Percentiles rank a stretch among this genome's conserved stretches.
These are phyloP conservation scores for Ophiostoma sp. DNA, from an alignment of 2,329 filamentous ascomycete genomes.

Conservation along the genomic window DNA sequence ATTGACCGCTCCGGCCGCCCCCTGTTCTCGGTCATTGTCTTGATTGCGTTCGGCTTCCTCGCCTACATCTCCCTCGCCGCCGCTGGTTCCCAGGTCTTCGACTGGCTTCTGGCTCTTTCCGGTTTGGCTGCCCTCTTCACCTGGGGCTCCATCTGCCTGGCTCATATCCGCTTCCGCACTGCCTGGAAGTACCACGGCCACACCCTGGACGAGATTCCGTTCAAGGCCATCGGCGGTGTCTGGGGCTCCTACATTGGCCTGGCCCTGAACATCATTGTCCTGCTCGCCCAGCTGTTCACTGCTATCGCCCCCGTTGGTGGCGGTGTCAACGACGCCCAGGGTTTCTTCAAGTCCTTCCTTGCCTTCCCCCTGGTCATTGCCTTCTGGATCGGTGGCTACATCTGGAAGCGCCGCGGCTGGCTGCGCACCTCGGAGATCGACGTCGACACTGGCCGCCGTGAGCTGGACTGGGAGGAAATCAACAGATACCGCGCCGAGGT, in stretches of 20 bases:
- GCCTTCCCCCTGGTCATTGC: constrained; percentile 54
- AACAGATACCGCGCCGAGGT: constrained; percentile 26
- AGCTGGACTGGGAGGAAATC: constrained; percentile 58
- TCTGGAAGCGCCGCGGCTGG: constrained; percentile 65
- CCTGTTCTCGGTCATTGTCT: constrained; percentile 49
- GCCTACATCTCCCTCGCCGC: constrained; percentile 50
- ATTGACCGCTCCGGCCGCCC: constrained; percentile 60
- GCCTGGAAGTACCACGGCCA: constrained; percentile 65
- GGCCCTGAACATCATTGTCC: constrained; percentile 55
- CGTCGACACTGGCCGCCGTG: constrained; percentile 63
- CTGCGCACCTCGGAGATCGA: constrained; percentile 62
- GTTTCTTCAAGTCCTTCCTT: constrained; percentile 57
- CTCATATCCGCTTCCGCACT: constrained; percentile 67
- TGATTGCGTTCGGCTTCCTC: constrained; percentile 52
- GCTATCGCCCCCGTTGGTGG: constrained; percentile 40
- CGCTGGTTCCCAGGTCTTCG: constrained; percentile 54
- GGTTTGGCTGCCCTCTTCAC: constrained; percentile 66
- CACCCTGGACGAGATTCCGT: constrained; percentile 66
- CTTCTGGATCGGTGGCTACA: constrained; percentile 57
- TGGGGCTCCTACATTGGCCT: constrained; percentile 66
- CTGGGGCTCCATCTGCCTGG: constrained; percentile 68
- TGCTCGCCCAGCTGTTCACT: constrained; percentile 55
- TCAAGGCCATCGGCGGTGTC: constrained; percentile 61
- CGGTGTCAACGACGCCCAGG: constrained; percentile 41
- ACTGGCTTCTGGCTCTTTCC: constrained; percentile 66